These are phyloP conservation scores for Lactarius sanguifluus DNA, from an alignment of 768 basidiomycete species.

Conservation along the genomic window DNA sequence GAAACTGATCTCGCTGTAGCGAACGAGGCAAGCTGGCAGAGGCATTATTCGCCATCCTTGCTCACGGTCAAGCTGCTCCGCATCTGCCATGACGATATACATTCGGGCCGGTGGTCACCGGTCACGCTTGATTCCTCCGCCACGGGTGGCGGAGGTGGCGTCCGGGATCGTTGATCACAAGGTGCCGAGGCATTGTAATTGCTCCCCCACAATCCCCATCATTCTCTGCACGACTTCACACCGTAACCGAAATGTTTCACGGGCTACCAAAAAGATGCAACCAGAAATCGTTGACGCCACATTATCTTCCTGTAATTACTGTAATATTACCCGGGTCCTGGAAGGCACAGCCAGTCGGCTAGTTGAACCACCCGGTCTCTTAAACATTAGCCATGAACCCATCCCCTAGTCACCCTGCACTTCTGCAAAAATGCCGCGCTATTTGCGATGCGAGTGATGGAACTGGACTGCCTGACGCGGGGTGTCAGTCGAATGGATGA, in stretches of 20 bases:
- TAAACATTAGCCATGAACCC: background rate
- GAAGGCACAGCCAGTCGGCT: background rate
- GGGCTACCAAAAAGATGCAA: background rate
- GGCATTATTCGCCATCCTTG: background rate
- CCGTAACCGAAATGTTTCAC: background rate
- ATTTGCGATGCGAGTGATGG: background rate
- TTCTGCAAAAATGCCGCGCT: background rate
- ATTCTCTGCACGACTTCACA: background rate
- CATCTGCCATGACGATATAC: no score
- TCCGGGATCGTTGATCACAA: background rate
- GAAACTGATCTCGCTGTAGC: conserved; percentile 1
- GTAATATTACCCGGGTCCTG: background rate
- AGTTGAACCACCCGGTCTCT: background rate
- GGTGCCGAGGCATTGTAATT: background rate
- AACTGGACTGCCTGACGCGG: background rate
- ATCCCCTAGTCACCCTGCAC: background rate
- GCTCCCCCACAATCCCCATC: background rate
- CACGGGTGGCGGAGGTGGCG: background rate
- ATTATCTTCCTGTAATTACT: background rate
- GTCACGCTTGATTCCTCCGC: no score
- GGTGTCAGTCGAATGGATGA: background rate
- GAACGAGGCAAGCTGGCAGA: background rate
- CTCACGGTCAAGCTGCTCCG: background rate
- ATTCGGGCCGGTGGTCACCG: no score
- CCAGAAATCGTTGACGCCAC: background rate